These are phyloP conservation scores for Prunus armeniaca DNA, from an alignment of 306 rosid species.

Conservation along the genomic window DNA sequence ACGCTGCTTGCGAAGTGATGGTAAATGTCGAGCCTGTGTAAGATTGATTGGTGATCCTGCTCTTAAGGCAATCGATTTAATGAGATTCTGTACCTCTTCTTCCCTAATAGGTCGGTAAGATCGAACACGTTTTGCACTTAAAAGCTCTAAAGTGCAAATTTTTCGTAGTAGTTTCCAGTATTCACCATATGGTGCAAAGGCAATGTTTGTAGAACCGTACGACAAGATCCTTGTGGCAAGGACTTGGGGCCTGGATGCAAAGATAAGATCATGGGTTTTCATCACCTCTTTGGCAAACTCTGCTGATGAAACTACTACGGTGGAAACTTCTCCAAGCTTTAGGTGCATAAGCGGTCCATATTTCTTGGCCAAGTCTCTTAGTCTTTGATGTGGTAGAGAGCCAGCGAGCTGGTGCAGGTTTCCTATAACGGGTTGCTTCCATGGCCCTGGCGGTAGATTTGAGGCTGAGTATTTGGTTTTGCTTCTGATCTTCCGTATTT, in stretches of 20 bases:
- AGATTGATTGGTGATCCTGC: constrained; percentile 23
- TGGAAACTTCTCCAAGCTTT: constrained; percentile 36
- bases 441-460: constrained; percentile 36
- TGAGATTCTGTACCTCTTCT: not conserved
- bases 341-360: constrained; percentile 45
- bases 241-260: constrained; percentile 27
- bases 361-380: constrained; percentile 26
- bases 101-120: not conserved
- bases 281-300: constrained; percentile 35
- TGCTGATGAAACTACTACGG: constrained; percentile 37
- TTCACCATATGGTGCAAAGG: not conserved
- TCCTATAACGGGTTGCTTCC: constrained; percentile 37
- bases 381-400: constrained; percentile 20
- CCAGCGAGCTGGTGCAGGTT: constrained; percentile 19
- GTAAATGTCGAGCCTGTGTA: not conserved
- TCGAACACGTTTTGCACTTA: constrained; percentile 2
- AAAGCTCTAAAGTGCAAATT: constrained; percentile 25
- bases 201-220: not conserved
- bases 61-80: constrained; percentile 21
- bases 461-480: not conserved
- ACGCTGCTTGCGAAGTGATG: constrained; percentile 28
- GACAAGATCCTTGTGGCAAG: not conserved
- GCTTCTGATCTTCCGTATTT: not conserved
- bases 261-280: constrained; percentile 36
- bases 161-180: constrained; percentile 14